These are phyloP conservation scores for Pythium rhizo-oryzae DNA, from an alignment of 352 stramenopile species.

Conservation along the genomic window DNA sequence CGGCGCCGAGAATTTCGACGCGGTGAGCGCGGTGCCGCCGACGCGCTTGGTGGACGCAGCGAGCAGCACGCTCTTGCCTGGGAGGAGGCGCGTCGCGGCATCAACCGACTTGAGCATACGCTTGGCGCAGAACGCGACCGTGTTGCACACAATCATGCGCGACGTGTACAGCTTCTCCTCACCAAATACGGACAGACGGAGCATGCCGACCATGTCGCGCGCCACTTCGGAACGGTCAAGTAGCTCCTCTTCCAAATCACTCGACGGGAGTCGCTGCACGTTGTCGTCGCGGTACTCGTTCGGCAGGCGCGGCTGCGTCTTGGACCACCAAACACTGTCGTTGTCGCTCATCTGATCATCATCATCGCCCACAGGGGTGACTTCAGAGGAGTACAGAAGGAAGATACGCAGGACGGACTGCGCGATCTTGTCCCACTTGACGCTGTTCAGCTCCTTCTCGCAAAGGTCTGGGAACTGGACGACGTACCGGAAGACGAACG, in stretches of 20 bases:
- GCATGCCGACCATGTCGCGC: constrained; percentile 32
- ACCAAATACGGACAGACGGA: constrained; percentile 69
- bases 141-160: constrained; percentile 82
- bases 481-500: constrained; percentile 82
- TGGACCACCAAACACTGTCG: constrained; percentile 64
- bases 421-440: constrained; percentile 81
- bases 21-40: constrained; percentile 20
- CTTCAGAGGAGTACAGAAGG: constrained; percentile 58
- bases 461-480: constrained; percentile 74
- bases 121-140: constrained; percentile 70
- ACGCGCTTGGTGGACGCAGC: constrained; percentile 42
- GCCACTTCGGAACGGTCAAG: constrained; percentile 21
- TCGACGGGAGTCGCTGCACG: constrained; percentile 20
- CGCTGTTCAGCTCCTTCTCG: constrained; percentile 50
- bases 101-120: constrained; percentile 71
- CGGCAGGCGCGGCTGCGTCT: constrained; percentile 34
- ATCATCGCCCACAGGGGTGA: constrained; percentile 41
- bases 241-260: constrained; percentile 30
- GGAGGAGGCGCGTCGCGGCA: constrained; percentile 32
- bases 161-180: constrained; percentile 83
- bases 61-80: constrained; percentile 48
- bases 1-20: constrained; percentile 48
- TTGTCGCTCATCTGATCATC: constrained; percentile 38
- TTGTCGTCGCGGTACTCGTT: constrained; percentile 63
- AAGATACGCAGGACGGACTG: constrained; percentile 71